Conservation (phyloP, 108 stramenopile species). For the Nitzschia sp. region DNA sequence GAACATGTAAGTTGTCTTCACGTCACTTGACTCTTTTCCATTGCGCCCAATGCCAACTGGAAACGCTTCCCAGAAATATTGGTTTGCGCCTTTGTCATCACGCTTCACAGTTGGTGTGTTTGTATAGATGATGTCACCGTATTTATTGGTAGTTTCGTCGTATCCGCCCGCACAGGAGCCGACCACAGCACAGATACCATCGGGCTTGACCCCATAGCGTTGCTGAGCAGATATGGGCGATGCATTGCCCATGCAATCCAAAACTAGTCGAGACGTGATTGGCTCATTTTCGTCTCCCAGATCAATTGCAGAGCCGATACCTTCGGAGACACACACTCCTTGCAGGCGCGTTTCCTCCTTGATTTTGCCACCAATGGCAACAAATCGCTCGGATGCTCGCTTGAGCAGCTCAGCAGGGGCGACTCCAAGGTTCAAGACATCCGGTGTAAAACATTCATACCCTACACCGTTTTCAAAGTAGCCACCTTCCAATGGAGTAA, state of each 20-base stretch:
- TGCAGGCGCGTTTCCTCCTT: constrained; percentile 61
- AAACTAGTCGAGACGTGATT: constrained; percentile 80
- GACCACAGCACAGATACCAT: constrained; percentile 90
- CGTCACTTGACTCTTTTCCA: constrained; percentile 69
- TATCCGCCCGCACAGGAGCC: constrained; percentile 88
- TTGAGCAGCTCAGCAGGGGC: constrained; percentile 67
- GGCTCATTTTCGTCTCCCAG: constrained; percentile 60
- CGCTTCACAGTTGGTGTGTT: constrained; percentile 63
- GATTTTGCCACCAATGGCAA: constrained; percentile 57
- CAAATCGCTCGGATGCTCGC: constrained; percentile 58
- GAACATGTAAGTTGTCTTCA: constrained; percentile 84
- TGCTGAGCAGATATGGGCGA: constrained; percentile 88
- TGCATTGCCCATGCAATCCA: constrained; percentile 96
- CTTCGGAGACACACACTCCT: constrained; percentile 72
- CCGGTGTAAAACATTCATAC: constrained; percentile 73
- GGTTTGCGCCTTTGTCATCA: constrained; percentile 65
- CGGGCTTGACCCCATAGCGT: constrained; percentile 78
- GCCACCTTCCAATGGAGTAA: constrained; percentile 65
- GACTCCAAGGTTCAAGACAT: constrained; percentile 81
- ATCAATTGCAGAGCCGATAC: constrained; percentile 76
- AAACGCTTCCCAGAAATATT: constrained; percentile 98
- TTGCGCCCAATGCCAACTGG: constrained; percentile 88
- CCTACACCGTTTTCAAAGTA: constrained; percentile 82
- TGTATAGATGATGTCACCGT: constrained; percentile 93
- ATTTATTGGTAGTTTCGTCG: constrained; percentile 69